phyloP scores from a whole-genome alignment of 805 yeast genomes.

The Starmerella potacharoeniae region DNA sequence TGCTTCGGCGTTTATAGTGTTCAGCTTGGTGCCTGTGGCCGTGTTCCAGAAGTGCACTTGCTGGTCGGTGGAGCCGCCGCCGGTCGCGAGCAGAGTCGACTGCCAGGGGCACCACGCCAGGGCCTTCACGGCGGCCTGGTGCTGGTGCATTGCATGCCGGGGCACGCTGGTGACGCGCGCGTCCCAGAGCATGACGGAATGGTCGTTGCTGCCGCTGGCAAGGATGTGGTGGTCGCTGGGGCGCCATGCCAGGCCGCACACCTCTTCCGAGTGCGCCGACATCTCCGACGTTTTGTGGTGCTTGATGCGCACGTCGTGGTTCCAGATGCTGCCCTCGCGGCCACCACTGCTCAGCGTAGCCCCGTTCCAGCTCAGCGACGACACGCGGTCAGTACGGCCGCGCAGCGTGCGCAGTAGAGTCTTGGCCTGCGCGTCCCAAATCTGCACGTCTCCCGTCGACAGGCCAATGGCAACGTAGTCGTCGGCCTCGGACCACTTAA shows the following conservation, averaged over 20 bases:
- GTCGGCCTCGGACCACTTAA: conserved; percentile 88
- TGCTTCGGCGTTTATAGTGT: conserved; percentile 80
- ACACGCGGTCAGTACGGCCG: conserved; percentile 64
- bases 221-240: conserved; percentile 63
- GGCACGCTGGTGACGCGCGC: conserved; percentile 54
- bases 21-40: conserved; percentile 73
- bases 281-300: conserved; percentile 55
- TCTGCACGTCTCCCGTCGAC: conserved; percentile 73
- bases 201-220: conserved; percentile 92
- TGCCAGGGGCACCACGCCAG: conserved; percentile 91
- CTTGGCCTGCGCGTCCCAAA: conserved; percentile 82
- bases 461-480: conserved; percentile 67
- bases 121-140: conserved; percentile 92
- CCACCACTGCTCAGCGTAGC: conserved; percentile 78
- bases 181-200: conserved; percentile 88
- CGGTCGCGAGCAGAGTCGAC: conserved; percentile 74
- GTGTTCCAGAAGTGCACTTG: conserved; percentile 93
- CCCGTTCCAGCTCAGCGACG: conserved; percentile 73
- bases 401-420: conserved; percentile 68
- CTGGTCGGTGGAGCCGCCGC: conserved; percentile 89
- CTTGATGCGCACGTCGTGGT: conserved; percentile 82
- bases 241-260: conserved; percentile 84
- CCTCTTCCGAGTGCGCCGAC: conserved; percentile 70
- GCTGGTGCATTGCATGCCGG: conserved; percentile 61
- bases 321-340: conserved; percentile 71